Percentiles rank a stretch among this genome's conserved stretches.
Conservation (phyloP, 129 eudicot genomes). For the Helichrysum umbraculigerum region DNA sequence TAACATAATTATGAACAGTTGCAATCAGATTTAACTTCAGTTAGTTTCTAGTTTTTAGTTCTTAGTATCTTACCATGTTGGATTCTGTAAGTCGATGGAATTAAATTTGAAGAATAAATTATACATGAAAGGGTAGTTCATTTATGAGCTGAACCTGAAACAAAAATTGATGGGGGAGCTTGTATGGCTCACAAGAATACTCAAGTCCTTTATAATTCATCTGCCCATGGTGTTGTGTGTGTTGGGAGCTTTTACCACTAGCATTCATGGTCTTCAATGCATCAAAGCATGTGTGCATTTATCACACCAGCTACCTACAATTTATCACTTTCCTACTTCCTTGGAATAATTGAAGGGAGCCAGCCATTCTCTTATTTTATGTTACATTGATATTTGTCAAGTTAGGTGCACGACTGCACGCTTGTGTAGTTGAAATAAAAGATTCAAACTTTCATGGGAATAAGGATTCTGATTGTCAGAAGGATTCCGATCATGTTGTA, state of each 20-base stretch:
- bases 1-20: not conserved
- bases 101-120: not conserved
- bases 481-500: not conserved
- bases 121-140: conserved; percentile 24
- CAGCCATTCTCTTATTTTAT: not conserved
- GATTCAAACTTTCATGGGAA: no score
- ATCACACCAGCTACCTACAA: conserved; percentile 24
- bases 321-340: not conserved
- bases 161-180: conserved; percentile 29
- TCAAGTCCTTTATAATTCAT: conserved; percentile 10
- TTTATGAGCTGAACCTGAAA: conserved; percentile 24
- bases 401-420: not conserved
- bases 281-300: conserved; percentile 17
- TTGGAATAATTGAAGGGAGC: not conserved
- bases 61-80: not conserved
- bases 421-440: no score
- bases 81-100: not conserved
- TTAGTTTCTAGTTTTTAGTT: no score
- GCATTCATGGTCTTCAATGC: conserved; percentile 22
- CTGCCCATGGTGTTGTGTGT: conserved; percentile 32
- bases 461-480: not conserved
- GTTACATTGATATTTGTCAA: not conserved
- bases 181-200: conserved; percentile 30
- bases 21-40: not conserved
- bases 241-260: conserved; percentile 22